phyloP scores from a whole-genome alignment of 768 basidiomycete genomes.

The Termitomyces sp. region DNA sequence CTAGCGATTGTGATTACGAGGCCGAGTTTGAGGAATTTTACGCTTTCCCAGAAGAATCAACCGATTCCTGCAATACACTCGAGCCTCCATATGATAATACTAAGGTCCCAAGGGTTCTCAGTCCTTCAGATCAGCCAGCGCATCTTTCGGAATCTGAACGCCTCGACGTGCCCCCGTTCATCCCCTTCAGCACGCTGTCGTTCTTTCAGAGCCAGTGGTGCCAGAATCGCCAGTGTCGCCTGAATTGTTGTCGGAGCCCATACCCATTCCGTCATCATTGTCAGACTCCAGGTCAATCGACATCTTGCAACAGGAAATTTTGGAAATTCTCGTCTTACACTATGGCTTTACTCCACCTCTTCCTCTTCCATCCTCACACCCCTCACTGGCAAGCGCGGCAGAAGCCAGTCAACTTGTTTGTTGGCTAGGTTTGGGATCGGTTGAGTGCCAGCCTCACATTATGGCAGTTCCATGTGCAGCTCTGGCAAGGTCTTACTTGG shows the following conservation, averaged over 20 bases:
- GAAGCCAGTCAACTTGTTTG: too few species aligned
- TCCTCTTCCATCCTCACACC: neutral
- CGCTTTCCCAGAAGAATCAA: neutral
- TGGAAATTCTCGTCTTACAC: neutral
- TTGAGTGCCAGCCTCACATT: too few species aligned
- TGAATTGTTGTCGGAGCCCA: neutral
- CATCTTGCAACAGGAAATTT: neutral
- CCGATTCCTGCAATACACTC: neutral
- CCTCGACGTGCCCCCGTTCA: neutral
- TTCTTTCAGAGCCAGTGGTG: neutral
- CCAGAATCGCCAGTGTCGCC: neutral
- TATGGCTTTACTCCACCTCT: neutral
- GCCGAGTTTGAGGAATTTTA: neutral
- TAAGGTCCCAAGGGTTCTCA: neutral
- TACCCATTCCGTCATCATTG: neutral
- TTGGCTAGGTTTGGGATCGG: too few species aligned
- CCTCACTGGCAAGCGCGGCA: neutral
- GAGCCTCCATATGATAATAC: neutral
- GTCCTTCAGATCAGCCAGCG: neutral
- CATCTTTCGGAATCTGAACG: neutral
- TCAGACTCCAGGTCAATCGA: neutral
- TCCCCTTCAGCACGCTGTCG: neutral
- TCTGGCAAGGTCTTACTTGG: too few species aligned
- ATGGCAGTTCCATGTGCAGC: too few species aligned
- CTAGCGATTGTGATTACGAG: constrained; percentile 2